phyloP scores from a whole-genome alignment of 306 rosid species.

The Erythrophleum fordii region DNA sequence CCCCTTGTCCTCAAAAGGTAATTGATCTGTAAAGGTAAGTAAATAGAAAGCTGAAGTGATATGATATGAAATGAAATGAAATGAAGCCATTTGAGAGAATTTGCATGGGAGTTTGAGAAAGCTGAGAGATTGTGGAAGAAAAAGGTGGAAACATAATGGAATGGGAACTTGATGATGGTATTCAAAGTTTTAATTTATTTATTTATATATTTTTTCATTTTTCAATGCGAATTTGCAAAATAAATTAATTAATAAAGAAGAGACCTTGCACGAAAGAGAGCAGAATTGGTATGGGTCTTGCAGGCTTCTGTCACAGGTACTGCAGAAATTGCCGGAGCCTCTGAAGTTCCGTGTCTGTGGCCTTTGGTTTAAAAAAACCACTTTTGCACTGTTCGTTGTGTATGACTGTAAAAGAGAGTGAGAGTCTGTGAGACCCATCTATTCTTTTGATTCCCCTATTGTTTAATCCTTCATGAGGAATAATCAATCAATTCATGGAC shows the following conservation, averaged over 20 bases:
- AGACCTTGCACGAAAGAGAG: conserved; percentile 93
- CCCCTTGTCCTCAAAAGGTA: conserved; percentile 55
- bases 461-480: background rate
- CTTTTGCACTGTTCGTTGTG: conserved; percentile 89
- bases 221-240: background rate
- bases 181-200: background rate
- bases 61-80: background rate
- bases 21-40: conserved; percentile 51
- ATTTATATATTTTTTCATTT: background rate
- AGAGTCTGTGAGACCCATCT: background rate
- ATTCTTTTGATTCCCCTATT: background rate
- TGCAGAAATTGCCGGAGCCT: conserved; percentile 83
- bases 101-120: background rate
- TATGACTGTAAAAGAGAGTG: conserved; percentile 57
- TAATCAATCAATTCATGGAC: background rate
- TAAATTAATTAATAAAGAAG: background rate
- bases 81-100: conserved; percentile 11
- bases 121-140: background rate
- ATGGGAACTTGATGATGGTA: background rate
- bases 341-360: conserved; percentile 66
- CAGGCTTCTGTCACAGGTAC: conserved; percentile 84
- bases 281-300: conserved; percentile 87
- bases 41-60: background rate
- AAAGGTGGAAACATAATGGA: background rate
- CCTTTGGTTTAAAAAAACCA: conserved; percentile 85